Conservation (phyloP, 352 stramenopile species). For the Nothophytophthora sp. region DNA sequence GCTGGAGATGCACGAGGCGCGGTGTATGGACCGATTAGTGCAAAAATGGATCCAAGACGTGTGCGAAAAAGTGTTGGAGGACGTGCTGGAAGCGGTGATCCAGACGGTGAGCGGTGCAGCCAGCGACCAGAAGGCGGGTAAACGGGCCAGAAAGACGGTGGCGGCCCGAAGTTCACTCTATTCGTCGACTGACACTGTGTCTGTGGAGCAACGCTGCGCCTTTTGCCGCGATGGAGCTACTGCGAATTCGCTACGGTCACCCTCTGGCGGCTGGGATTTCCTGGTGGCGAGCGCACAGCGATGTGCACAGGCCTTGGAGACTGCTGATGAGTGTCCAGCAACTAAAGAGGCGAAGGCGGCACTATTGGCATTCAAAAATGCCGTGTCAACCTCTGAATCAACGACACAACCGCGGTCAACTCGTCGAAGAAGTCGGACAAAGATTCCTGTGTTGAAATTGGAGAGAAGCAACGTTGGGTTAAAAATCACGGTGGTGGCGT, state of each 20-base stretch:
- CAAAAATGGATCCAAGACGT: slow-evolving; percentile 35
- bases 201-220: slow-evolving; percentile 7
- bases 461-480: slow-evolving; percentile 1
- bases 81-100: slow-evolving; percentile 32
- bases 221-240: slow-evolving; percentile 30
- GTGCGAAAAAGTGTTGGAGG: slow-evolving; percentile 42
- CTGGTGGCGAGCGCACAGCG: slow-evolving; percentile 22
- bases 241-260: slow-evolving; percentile 14
- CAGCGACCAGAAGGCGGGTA: too few relatives aligned
- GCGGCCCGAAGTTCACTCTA: too few relatives aligned
- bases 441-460: slow-evolving; percentile 11
- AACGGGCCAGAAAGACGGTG: slow-evolving; percentile 1
- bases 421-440: slow-evolving; percentile 8
- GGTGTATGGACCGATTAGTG: slow-evolving; percentile 4
- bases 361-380: slow-evolving; percentile 25
- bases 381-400: slow-evolving; percentile 4
- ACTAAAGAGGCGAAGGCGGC: slow-evolving; percentile 19
- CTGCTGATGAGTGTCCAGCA: slow-evolving; percentile 13
- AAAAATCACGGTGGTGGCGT: slow-evolving; percentile 10
- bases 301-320: slow-evolving; percentile 17
- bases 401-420: slow-evolving; percentile 2
- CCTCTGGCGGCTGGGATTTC: slow-evolving; percentile 20
- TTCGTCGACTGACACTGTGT: not conserved
- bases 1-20: slow-evolving; percentile 17
- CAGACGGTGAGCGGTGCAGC: too few relatives aligned